Percentiles rank a stretch among this genome's conserved stretches.
phyloP scores from a whole-genome alignment of 1,284 basidiomycete species.

The Cutaneotrichosporon cyanovorans region DNA sequence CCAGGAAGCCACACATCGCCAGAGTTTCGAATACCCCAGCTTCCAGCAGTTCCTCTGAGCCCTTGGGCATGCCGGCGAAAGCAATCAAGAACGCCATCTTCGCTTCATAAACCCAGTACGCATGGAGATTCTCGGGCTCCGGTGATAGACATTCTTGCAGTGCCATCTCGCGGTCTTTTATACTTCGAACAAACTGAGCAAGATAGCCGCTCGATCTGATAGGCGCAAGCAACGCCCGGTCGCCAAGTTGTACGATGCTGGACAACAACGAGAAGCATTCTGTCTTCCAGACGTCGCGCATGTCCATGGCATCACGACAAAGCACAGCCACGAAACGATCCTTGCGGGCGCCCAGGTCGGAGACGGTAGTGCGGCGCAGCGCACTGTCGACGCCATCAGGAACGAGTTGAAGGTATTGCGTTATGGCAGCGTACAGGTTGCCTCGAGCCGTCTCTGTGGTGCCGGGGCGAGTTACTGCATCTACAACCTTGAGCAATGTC shows the following conservation, averaged over 20 bases:
- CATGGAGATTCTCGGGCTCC: slow-evolving; percentile 84
- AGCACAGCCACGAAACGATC: slow-evolving; percentile 73
- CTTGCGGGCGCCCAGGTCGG: slow-evolving; percentile 50
- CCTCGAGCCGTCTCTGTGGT: slow-evolving; percentile 87
- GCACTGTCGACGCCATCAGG: slow-evolving; percentile 11
- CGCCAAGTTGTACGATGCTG: slow-evolving; percentile 54
- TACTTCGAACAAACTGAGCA: slow-evolving; percentile 68
- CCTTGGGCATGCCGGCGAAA: slow-evolving; percentile 69
- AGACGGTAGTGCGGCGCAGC: slow-evolving; percentile 58
- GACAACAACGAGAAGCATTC: slow-evolving; percentile 54
- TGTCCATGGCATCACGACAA: slow-evolving; percentile 85
- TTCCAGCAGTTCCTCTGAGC: slow-evolving; percentile 79
- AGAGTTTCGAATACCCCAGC: slow-evolving; percentile 69
- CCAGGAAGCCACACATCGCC: slow-evolving; percentile 78
- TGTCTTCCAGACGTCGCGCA: slow-evolving; percentile 95
- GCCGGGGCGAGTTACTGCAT: slow-evolving; percentile 68
- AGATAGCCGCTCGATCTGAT: slow-evolving; percentile 72
- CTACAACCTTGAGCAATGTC: slow-evolving; percentile 68
- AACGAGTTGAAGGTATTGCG: slow-evolving; percentile 75
- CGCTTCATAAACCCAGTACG: slow-evolving; percentile 89
- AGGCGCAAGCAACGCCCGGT: slow-evolving; percentile 52
- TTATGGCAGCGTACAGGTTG: slow-evolving; percentile 84
- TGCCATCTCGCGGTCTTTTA: slow-evolving; percentile 76
- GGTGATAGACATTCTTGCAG: slow-evolving; percentile 74
- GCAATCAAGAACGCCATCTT: slow-evolving; percentile 83